Evolutionary conservation across 164 flowering plant genomes (phyloP).

Genomic region (Warburgia ugandensis): DNA sequence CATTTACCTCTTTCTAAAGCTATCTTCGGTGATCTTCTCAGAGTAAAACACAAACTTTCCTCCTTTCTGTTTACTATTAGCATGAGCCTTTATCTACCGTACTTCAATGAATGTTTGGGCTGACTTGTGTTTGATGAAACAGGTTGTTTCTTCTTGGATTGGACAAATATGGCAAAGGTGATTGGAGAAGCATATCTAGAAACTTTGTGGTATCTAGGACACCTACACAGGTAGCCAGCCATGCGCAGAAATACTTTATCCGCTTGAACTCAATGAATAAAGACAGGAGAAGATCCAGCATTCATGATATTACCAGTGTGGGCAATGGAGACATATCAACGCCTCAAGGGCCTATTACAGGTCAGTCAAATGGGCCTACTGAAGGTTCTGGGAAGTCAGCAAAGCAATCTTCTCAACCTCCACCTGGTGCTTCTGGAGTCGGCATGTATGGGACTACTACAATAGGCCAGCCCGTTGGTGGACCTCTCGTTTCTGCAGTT

Average conservation of each 20-base stretch:
- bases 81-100: no score
- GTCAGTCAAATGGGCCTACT: conserved; percentile 48
- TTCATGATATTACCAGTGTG: conserved; percentile 84
- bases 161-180: conserved; percentile 94
- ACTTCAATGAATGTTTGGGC: not conserved
- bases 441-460: conserved; percentile 58
- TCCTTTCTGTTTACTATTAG: no score
- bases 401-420: conserved; percentile 40
- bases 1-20: no score
- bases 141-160: conserved; percentile 89
- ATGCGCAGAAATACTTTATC: conserved; percentile 90
- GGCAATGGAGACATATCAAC: conserved; percentile 46
- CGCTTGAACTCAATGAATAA: conserved; percentile 91
- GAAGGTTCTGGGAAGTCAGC: conserved; percentile 40
- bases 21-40: no score
- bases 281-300: conserved; percentile 86
- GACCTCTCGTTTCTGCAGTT: conserved; percentile 73
- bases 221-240: conserved; percentile 94
- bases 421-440: conserved; percentile 36
- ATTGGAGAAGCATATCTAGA: conserved; percentile 91
- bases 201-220: conserved; percentile 89
- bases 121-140: conserved; percentile 8
- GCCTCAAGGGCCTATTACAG: conserved; percentile 77
- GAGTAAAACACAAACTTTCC: no score
- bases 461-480: conserved; percentile 78